phyloP scores from a whole-genome alignment of 768 basidiomycete genomes.

The Tylopilus plumbeoviolaceoides region DNA sequence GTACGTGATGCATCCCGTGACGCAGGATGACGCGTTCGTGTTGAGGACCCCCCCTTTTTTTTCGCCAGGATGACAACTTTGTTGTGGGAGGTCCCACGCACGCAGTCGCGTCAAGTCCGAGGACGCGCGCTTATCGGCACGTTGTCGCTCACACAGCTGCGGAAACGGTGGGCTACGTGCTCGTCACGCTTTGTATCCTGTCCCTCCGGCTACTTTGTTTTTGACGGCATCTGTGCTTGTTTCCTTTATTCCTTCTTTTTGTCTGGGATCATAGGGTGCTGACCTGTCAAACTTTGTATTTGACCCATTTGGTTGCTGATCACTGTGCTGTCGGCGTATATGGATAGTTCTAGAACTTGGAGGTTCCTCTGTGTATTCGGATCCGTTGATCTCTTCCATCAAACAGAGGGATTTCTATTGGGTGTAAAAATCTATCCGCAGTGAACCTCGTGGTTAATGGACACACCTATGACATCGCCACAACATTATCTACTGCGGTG shows the following conservation, averaged over 20 bases:
- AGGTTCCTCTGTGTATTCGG: no score
- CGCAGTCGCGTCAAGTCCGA: not conserved
- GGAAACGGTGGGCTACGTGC: slow-evolving; percentile 10
- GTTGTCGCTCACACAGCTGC: slow-evolving; percentile 9
- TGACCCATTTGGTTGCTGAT: not conserved
- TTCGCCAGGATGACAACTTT: not conserved
- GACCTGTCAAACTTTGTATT: not conserved
- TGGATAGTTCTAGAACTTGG: no score
- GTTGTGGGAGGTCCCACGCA: not conserved
- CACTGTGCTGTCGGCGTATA: not conserved
- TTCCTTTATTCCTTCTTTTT: not conserved
- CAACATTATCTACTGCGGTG: no score
- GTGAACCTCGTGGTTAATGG: not conserved
- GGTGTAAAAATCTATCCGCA: not conserved
- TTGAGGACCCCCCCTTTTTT: not conserved
- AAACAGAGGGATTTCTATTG: not conserved
- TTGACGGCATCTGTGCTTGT: not conserved
- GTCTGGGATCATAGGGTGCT: not conserved
- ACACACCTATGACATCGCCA: slow-evolving; percentile 6
- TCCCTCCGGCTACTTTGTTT: slow-evolving; percentile 19
- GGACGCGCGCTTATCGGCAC: not conserved
- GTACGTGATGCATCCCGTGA: slow-evolving; percentile 4
- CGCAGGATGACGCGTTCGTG: not conserved
- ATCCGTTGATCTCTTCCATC: not conserved
- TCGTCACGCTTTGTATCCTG: slow-evolving; percentile 14